Evolutionary conservation across 345 rosid genomes (phyloP).

Genomic region (Luvunga scandens): DNA sequence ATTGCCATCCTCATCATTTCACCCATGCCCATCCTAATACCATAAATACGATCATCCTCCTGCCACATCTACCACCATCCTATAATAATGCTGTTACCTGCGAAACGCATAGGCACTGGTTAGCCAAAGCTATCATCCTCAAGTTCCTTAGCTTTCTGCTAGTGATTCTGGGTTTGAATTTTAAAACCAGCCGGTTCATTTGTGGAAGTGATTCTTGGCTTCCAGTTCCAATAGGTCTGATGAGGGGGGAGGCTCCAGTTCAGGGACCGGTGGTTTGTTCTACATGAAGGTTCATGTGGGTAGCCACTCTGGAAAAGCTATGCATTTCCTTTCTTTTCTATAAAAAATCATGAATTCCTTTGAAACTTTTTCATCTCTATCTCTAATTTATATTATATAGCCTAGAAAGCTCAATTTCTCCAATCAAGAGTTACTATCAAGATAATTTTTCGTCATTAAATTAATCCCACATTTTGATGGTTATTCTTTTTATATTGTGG

Average conservation of each 20-base stretch:
- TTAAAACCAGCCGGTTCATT: neutral
- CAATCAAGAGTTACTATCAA: neutral
- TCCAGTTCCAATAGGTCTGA: too few relatives aligned
- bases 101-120: neutral
- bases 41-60: neutral
- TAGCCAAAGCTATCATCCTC: neutral
- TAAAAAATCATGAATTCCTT: neutral
- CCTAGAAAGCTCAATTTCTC: neutral
- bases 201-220: neutral
- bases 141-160: neutral
- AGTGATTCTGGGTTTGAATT: neutral
- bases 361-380: neutral
- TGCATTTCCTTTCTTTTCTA: neutral
- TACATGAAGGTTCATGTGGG: neutral
- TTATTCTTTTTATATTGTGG: neutral
- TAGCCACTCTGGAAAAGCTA: neutral
- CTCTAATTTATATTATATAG: neutral
- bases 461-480: neutral
- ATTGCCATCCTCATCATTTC: neutral
- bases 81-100: neutral
- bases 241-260: too few relatives aligned
- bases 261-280: too few relatives aligned
- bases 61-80: neutral
- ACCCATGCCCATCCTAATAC: neutral
- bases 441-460: neutral